Evolutionary conservation across 75 land plant genomes (phyloP), one percentile per base, ranked within the genome.

Genomic region (Selaginella tamariscina): DNA sequence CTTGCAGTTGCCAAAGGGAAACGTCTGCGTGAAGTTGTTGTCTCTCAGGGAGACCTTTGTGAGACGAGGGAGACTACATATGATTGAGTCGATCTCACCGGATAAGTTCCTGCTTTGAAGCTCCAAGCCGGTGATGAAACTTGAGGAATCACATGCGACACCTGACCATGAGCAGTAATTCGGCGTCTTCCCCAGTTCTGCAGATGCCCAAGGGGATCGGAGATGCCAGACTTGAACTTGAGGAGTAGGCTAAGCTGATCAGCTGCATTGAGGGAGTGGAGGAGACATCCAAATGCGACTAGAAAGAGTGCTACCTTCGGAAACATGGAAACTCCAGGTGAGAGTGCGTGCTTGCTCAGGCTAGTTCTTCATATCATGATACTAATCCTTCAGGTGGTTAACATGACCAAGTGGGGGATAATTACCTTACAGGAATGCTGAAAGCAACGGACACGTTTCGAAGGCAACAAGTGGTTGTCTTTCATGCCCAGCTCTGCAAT

Each of bases 401-500:
- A 39, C 49, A 39, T 39, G 49, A 39, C 15, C 49, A 39, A 39
- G 49, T 5, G 49, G 49, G 49, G 49, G 49, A 39, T 39, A 39
- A 39, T 39, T 15, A 5, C 49, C 49, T 39, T 15, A 39, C 15
- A 5, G 5, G 49, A 15, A 5, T 39, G n/a, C 49, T 39, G 49
- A 39, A 39, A 39, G 49, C 49, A 39, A 39, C 15, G 49, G 49
- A 39, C 49, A 39, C 49, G 5, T 39, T 15, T 5, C 49, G 49
- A 39, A 39, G 49, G 49, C 49, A 39, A 39, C 49, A 39, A 39
- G 49, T 39, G 49, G 5, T 39, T 39, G 49, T 39, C 49, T 39
- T n/a, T 5, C 49, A 39, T 39, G 49, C 49, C 49, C 49, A 39
- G 49, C 49, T 39, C 49, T 39, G 49, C 49, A 5, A 39, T 39